Evolutionary conservation across 1,284 basidiomycete genomes (phyloP).

Genomic region (Ustilago lituana): DNA sequence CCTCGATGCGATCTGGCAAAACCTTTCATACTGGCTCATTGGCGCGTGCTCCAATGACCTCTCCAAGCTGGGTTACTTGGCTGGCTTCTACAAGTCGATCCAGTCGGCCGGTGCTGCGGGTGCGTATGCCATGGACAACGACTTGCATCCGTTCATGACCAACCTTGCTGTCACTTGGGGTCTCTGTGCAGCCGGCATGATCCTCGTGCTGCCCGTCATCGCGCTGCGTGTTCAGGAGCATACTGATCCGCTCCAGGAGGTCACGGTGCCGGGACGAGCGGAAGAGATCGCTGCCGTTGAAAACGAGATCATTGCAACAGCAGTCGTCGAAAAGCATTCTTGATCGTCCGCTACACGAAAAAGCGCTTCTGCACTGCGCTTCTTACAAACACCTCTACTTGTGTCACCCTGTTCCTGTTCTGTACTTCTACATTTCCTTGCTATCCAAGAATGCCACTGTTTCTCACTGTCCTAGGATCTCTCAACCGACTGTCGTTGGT

Average conservation of each 20-base stretch:
- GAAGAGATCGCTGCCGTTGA: conserved; percentile 44
- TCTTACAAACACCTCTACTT: background rate
- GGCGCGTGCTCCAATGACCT: conserved; percentile 60
- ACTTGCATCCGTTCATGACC: conserved; percentile 54
- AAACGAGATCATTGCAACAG: conserved; percentile 4
- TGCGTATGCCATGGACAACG: conserved; percentile 55
- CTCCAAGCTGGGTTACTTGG: conserved; percentile 55
- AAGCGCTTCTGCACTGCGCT: too few species aligned
- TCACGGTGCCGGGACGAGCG: conserved; percentile 52
- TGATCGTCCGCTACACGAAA: background rate
- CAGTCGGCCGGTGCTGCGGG: conserved; percentile 58
- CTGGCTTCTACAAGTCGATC: conserved; percentile 60
- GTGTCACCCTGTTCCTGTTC: background rate
- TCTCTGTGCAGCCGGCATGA: conserved; percentile 49
- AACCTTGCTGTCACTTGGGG: conserved; percentile 58
- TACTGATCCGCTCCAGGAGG: conserved; percentile 46
- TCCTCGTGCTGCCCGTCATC: conserved; percentile 55
- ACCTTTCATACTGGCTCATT: conserved; percentile 54
- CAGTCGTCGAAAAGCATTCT: conserved; percentile 21
- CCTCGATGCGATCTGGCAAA: conserved; percentile 54
- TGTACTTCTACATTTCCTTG: conserved; percentile 13
- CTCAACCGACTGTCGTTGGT: too few species aligned
- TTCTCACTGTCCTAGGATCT: background rate
- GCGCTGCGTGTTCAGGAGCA: conserved; percentile 49
- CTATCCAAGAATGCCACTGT: background rate